Base-by-base conservation (phyloP, 192 early-diverging fungal species). In the Dispira parvispora region DNA sequence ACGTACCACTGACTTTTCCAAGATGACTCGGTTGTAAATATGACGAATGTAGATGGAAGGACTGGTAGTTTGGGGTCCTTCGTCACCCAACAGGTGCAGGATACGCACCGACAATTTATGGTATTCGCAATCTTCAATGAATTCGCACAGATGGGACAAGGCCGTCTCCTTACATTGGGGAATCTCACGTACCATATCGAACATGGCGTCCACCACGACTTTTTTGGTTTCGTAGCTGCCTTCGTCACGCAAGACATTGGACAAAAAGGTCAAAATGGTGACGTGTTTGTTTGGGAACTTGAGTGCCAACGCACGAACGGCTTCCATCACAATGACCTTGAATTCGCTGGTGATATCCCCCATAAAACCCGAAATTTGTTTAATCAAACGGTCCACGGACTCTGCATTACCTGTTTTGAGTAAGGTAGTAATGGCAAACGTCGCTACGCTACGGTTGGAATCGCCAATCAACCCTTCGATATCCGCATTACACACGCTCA, bases 121-220 rank as follows among this genome's bases (percentile, higher is more conserved):
- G 72, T 94, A 99, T 71, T 99, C 96, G 73, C 96, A 99, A 69
- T 99, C 96, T 69, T 99, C 96, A 68, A 99, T 99, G 63, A 99
- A 97, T 77, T 99, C 96, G 73, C 96, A 99, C 54, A 99, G 78
- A 64, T 97, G 90, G 11, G 88, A 87, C 52, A 99, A 79, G 45
- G 93, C 96, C 44, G 84, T 76, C 65, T 99, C 96, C 69, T 90
- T 92, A 68, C 88, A 89, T 67, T 96, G 92, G 18, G 91, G 89
- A 65, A 95, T 91, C 64, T 87, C 84, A 66, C 90, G 83, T 65
- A 96, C 85, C 70, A 99, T 85, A 61, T 97, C 94, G 70, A 97
- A 86, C 52, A 99, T 94, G 8, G 94, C 96, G 65, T 97, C 93
- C 23, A 99, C 94, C 45, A 95, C 93, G 11, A 93, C 84, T 23